Percentiles rank a stretch among this genome's conserved stretches.
phyloP scores from a whole-genome alignment of 345 rosid species.

The Euphorbia tirucalli region DNA sequence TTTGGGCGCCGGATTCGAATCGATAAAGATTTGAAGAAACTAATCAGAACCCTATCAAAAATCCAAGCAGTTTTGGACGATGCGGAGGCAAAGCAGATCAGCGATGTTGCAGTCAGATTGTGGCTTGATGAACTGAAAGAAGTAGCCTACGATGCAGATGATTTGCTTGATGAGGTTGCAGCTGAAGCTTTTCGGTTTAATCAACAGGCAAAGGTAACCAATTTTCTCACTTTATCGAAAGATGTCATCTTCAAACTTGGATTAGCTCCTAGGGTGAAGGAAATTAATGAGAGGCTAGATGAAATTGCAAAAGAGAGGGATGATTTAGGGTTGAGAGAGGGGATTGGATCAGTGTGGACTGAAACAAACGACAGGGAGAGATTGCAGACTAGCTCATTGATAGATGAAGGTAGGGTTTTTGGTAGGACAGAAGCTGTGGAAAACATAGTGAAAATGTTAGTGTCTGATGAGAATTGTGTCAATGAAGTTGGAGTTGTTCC shows the following conservation, averaged over 20 bases:
- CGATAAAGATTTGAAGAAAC: slow-evolving; percentile 12
- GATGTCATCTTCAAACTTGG: neutral
- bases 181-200: slow-evolving; percentile 15
- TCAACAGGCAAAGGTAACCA: slow-evolving; percentile 6
- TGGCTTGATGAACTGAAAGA: slow-evolving; percentile 28
- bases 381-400: slow-evolving; percentile 13
- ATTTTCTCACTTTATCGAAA: neutral
- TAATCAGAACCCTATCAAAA: slow-evolving; percentile 2
- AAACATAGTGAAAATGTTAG: slow-evolving; percentile 9
- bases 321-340: slow-evolving; percentile 19
- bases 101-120: neutral
- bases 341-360: neutral
- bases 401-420: slow-evolving; percentile 16
- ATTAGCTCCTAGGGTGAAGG: slow-evolving; percentile 14
- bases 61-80: slow-evolving; percentile 26
- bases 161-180: slow-evolving; percentile 24
- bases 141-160: slow-evolving; percentile 21
- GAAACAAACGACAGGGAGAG: slow-evolving; percentile 9
- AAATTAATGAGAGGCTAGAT: too few species aligned
- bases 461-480: slow-evolving; percentile 4
- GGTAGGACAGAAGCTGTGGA: slow-evolving; percentile 16
- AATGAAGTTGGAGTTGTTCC: slow-evolving; percentile 23
- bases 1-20: slow-evolving; percentile 8
- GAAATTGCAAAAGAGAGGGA: slow-evolving; percentile 14
- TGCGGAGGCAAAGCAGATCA: slow-evolving; percentile 22